phyloP scores from a whole-genome alignment of 495 filamentous ascomycete genomes.

The Letharia columbiana region DNA sequence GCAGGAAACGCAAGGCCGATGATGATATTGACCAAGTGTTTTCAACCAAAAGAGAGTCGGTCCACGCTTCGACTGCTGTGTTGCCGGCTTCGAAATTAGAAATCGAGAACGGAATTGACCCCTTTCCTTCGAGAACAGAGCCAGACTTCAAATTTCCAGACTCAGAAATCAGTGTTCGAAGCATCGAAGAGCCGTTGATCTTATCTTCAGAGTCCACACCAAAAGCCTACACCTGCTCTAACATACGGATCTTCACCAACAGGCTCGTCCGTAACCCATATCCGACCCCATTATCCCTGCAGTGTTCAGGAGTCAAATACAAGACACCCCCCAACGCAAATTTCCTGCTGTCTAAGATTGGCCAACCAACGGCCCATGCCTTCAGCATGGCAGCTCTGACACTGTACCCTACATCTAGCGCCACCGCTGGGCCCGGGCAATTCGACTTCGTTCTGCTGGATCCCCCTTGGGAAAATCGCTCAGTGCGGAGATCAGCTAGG shows the following conservation, averaged over 20 bases:
- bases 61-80: conserved; percentile 25
- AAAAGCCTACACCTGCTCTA: conserved; percentile 28
- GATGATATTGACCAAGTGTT: not conserved
- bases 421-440: conserved; percentile 25
- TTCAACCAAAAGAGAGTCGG: not conserved
- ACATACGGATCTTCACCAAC: conserved; percentile 25
- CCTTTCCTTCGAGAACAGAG: not conserved
- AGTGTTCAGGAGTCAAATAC: conserved; percentile 29
- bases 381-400: conserved; percentile 22
- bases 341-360: conserved; percentile 39
- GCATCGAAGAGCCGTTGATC: conserved; percentile 17
- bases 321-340: conserved; percentile 44
- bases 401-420: conserved; percentile 18
- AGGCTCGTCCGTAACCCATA: conserved; percentile 25
- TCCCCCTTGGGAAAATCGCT: conserved; percentile 92
- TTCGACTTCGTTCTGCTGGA: conserved; percentile 83
- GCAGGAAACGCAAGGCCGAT: conserved; percentile 21
- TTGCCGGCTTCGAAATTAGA: not conserved
- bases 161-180: conserved; percentile 27
- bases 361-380: conserved; percentile 19
- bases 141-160: conserved; percentile 29
- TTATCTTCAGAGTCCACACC: conserved; percentile 29
- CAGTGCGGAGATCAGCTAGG: conserved; percentile 58
- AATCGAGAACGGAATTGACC: not conserved
- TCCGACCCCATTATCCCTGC: conserved; percentile 19